A percentile compares a stretch with the other conserved stretches of the same genome.
These are phyloP conservation scores for Pseudogymnoascus sp. DNA, from an alignment of 2,329 filamentous ascomycete species.

Conservation along the genomic window DNA sequence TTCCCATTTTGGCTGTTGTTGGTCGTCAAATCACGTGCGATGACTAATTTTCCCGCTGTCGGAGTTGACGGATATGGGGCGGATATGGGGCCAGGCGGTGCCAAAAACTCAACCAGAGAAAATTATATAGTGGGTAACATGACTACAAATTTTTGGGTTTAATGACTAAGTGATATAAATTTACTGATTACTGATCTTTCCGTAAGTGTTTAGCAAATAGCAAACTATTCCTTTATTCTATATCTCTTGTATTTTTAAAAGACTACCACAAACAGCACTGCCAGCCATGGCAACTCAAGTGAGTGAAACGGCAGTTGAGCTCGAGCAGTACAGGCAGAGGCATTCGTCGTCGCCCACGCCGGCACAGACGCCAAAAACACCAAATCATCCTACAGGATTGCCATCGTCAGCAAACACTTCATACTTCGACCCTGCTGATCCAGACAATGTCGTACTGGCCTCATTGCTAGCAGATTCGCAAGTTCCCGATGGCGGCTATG, in stretches of 20 bases:
- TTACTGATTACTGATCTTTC: background rate
- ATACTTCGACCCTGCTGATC: constrained; percentile 21
- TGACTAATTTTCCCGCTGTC: background rate
- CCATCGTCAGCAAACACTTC: constrained; percentile 1
- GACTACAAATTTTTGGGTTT: background rate
- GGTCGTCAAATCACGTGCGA: background rate
- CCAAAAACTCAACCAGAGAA: background rate
- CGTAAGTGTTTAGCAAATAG: background rate
- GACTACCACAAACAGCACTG: too few species aligned
- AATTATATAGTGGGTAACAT: background rate
- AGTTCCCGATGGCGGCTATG: constrained; percentile 50
- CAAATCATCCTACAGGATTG: background rate
- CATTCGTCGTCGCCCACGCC: background rate
- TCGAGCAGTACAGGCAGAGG: background rate
- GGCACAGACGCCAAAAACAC: background rate
- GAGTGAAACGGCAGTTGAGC: background rate
- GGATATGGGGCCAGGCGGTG: background rate
- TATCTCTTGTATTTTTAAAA: background rate
- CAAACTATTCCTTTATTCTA: background rate
- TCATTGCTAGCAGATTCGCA: constrained; percentile 41
- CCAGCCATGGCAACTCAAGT: background rate
- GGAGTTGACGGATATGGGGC: background rate
- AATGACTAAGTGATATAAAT: background rate
- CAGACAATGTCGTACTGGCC: constrained; percentile 36
- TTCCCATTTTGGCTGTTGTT: background rate